phyloP scores from a whole-genome alignment of 202 grass and related monocot genomes.

The Hordeum pubiflorum region DNA sequence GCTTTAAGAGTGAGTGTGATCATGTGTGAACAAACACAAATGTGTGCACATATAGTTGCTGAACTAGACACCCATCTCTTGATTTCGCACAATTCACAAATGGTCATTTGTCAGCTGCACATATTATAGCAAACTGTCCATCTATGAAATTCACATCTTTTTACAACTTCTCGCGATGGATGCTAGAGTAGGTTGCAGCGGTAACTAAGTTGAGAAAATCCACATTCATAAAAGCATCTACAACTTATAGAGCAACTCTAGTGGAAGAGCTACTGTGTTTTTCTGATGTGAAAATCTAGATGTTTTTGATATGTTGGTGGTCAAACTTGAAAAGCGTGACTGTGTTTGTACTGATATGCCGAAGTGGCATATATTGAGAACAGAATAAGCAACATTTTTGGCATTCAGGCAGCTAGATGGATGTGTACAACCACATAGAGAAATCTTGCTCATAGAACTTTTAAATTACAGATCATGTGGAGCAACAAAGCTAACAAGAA shows the following conservation, averaged over 20 bases:
- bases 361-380: background rate
- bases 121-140: background rate
- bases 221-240: background rate
- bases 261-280: background rate
- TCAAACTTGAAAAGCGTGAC: background rate
- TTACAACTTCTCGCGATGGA: background rate
- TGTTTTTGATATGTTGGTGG: background rate
- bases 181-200: background rate
- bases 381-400: background rate
- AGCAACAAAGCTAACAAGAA: background rate
- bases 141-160: background rate
- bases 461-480: background rate
- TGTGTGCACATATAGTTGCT: background rate
- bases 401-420: background rate
- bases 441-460: background rate
- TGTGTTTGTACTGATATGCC: background rate
- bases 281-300: background rate
- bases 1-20: background rate
- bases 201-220: background rate
- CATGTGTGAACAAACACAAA: background rate
- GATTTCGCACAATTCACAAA: background rate
- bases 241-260: background rate
- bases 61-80: background rate
- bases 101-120: background rate
- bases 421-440: background rate